Base-by-base conservation (phyloP, 2,329 filamentous ascomycete species). In the Fusarium guadeloupense region DNA sequence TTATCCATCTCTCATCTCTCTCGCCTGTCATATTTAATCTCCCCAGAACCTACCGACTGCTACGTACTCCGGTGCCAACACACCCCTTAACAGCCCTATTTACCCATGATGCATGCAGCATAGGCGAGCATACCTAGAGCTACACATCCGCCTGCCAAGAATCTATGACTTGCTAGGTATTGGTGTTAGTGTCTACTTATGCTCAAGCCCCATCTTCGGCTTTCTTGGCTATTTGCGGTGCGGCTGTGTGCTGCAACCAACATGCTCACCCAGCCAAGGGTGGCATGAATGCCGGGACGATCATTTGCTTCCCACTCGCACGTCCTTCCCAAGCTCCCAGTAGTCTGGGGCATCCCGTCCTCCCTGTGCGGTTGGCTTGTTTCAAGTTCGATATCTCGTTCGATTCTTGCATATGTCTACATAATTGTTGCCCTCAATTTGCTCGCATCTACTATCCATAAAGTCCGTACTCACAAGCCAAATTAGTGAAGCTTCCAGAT, bases 191-290 rank as follows among this genome's bases (percentile, higher is more conserved):
- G 40, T 33, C 17, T 21, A 35, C 39, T 45, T 28, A 23, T 43
- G 41, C 31, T 54, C 49, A 31, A 45, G 42, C 33, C 45, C 44
- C n/a, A n/a, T n/a, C n/a, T n/a, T n/a, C n/a, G n/a, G n/a, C n/a
- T n/a, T n/a, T n/a, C n/a, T n/a, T n/a, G 52, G 59, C 67, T 69
- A 69, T 69, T 69, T 70, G 63, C 51, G 64, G 61, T 61, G 67
- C 67, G 67, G 67, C 67, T 69, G 67, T 69, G 66, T 59, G 54
- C 59, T 57, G 49, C 40, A 55, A 33, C n/a, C n/a, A n/a, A 31
- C 50, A 49, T 50, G 48, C 47, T 31, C 52, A 50, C 30, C 28
- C 30, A 44, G 53, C 21, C 54, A 56, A 34, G 53, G 63, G 56
- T 62, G 47, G 55, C 68, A 59, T 62, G 66, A 67, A 54, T 70